These are phyloP conservation scores for Penicillium steckii DNA, from an alignment of 495 filamentous ascomycete species.

Conservation along the genomic window DNA sequence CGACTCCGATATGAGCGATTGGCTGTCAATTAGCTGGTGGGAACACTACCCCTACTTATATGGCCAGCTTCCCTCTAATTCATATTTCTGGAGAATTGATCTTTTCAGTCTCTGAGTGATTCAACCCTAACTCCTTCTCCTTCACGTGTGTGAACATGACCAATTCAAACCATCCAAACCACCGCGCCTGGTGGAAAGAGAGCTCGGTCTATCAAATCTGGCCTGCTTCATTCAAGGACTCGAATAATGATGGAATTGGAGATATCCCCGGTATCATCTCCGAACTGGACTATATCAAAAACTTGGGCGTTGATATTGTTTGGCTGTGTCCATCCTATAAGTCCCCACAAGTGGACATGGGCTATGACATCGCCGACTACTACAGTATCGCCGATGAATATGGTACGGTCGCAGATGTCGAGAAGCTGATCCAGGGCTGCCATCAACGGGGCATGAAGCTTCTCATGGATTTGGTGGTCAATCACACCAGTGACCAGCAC, in stretches of 20 bases:
- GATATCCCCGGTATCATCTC: slow-evolving; percentile 67
- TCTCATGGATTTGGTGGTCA: slow-evolving; percentile 72
- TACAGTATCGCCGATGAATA: slow-evolving; percentile 59
- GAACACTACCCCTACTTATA: slow-evolving; percentile 6
- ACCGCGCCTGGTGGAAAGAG: slow-evolving; percentile 56
- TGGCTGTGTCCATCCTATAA: slow-evolving; percentile 71
- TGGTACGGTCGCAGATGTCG: slow-evolving; percentile 63
- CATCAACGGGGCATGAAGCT: slow-evolving; percentile 64
- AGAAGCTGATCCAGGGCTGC: slow-evolving; percentile 56
- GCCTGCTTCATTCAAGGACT: slow-evolving; percentile 65
- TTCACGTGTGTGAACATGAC: slow-evolving; percentile 18
- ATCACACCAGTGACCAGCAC: slow-evolving; percentile 78
- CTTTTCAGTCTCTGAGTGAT: not conserved
- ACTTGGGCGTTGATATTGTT: slow-evolving; percentile 62
- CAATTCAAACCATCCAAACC: slow-evolving; percentile 32
- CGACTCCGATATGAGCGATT: slow-evolving; percentile 16
- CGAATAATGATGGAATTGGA: slow-evolving; percentile 65
- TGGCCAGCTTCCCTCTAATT: not conserved
- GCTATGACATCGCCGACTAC: slow-evolving; percentile 70
- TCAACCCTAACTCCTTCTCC: not conserved
- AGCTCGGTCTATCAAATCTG: slow-evolving; percentile 68
- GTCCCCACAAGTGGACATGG: slow-evolving; percentile 61
- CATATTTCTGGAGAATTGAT: not conserved
- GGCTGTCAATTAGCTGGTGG: not conserved
- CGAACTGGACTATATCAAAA: slow-evolving; percentile 62